Evolutionary conservation across 2,329 filamentous ascomycete species (phyloP).

Genomic region (Scedosporium boydii): DNA sequence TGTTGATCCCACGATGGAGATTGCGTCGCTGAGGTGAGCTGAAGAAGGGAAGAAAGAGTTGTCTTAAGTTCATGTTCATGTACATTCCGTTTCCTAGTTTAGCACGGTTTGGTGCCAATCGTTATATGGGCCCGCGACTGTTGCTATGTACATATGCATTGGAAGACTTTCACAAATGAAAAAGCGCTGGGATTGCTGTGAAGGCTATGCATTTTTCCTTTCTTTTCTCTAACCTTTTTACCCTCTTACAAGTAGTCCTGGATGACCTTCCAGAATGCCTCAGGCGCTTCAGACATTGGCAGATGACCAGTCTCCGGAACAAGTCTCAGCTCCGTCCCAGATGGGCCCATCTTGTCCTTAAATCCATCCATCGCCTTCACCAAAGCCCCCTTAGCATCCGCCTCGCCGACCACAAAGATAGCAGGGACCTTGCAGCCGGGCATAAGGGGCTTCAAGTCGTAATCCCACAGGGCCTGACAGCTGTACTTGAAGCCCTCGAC

Average conservation of each 20-base stretch:
- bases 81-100: background rate
- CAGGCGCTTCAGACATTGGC: conserved; percentile 71
- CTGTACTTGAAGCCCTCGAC: conserved; percentile 59
- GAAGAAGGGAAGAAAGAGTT: background rate
- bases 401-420: conserved; percentile 61
- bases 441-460: conserved; percentile 54
- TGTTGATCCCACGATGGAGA: background rate
- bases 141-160: background rate
- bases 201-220: background rate
- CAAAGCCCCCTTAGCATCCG: conserved; percentile 60
- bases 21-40: background rate
- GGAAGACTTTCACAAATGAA: background rate
- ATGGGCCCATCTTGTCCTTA: conserved; percentile 44
- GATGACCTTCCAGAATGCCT: conserved; percentile 57
- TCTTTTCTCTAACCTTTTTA: background rate
- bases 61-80: background rate
- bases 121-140: background rate
- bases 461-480: conserved; percentile 62
- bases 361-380: conserved; percentile 75
- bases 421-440: conserved; percentile 45
- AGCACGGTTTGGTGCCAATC: background rate
- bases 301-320: conserved; percentile 68
- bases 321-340: conserved; percentile 49
- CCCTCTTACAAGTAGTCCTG: conserved; percentile 41
- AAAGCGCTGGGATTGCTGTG: no score